Base-by-base conservation (phyloP, 179 eudicot genomes). In the Beta macrorhiza region DNA sequence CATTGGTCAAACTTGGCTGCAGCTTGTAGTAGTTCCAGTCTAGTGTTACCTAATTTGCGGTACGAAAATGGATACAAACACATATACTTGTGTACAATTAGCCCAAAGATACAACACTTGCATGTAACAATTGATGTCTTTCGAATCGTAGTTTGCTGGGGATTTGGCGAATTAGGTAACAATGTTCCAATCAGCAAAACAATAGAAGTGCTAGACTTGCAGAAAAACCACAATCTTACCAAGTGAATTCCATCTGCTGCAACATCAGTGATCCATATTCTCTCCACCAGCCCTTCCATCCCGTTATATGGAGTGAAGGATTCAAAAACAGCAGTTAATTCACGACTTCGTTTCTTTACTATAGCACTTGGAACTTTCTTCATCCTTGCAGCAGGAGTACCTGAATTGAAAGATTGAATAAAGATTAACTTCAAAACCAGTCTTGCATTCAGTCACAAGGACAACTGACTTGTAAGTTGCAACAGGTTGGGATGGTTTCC, bases 301-400 rank as follows among this genome's bases (percentile, higher is more conserved):
- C 95, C 97, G 63, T 82, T 79, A 81, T 97, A 94, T 74, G 99
- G 99, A 32, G 93, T 83, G 79, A 94, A 94, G 51, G 97, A 97
- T 81, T 97, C 99, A 65, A 94, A 97, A 73, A 94, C 90, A 78
- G 89, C 72, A 77, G 98, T 94, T 84, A 96, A 83, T 87, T 94
- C 98, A 68, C 98, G 99, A 83, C 99, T 96, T n/a, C 99, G 90
- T 84, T 89, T 91, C 92, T 96, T 96, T 82, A 96, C 99, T n/a
- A 87, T 85, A 70, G 89, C 88, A 86, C 97, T 96, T 19, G 97
- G 90, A 53, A 96, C 97, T 86, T 96, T 96, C 83, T 94, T 96
- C 99, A 94, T 96, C 88, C 99, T 91, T 72, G 98, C 98, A 85
- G 99, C 99, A 62, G 98, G 98, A 63, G 99, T 96, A 51, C 99